Evolutionary conservation across 495 filamentous ascomycete species (phyloP), one percentile per base, ranked within the genome.

Genomic region (Aspergillus sparsus): DNA sequence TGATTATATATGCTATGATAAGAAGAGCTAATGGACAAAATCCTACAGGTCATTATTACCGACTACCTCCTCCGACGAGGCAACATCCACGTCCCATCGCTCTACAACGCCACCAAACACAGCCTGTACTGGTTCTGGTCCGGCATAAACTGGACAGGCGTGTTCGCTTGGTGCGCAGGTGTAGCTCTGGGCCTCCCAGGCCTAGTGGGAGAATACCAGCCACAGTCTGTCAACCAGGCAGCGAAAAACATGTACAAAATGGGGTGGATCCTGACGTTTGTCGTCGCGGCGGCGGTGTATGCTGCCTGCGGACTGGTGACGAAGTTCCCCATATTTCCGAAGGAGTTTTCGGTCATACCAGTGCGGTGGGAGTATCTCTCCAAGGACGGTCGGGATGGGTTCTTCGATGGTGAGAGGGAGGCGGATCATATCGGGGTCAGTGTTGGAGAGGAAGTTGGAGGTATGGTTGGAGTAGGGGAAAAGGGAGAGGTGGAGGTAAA

Each of bases 231-330:
- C 1, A 54, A 46, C 16, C 6, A 32, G n/a, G 57, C 57, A 0
- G 57, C 57, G 15, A 60, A 46, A 31, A 60, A 60, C 37, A 60
- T 60, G 57, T 60, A 47, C 15, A 34, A 47, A 32, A 54, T 60
- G 49, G 57, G 57, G 7, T 60, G 49, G 49, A 37, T 60, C 13
- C 34, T 60, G 39, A 60, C 57, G 0, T 60, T 54, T 49, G 50
- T 33, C 7, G 41, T 37, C 5, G 57, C 57, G 32, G 50, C 46
- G 36, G 39, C 37, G 13, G 57, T 60, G 11, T 60, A 60, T 27
- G 10, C 11, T 2, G 41, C 35, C 6, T 18, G 46, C 7, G 42
- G 53, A 5, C 2, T 6, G 27, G 16, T 60, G 12, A 35, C 46
- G 4, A 34, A 13, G 32, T 41, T 46, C 15, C 7, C 37, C 10